Conservation (phyloP, 495 filamentous ascomycete species). For the Annulohypoxylon nitens region DNA sequence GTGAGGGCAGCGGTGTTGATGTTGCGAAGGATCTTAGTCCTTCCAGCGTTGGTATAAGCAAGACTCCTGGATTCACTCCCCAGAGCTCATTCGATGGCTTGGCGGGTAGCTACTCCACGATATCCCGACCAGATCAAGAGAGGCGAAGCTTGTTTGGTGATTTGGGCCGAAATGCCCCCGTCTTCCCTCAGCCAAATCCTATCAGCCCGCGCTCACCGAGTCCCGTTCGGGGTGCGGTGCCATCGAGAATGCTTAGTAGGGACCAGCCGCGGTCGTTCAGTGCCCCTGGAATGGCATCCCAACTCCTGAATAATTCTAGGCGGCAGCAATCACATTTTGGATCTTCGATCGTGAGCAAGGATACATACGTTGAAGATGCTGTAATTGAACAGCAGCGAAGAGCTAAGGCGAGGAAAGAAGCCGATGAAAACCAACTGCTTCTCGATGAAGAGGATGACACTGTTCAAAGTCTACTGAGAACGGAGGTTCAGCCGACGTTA, state of each 20-base stretch:
- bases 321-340: conserved; percentile 42
- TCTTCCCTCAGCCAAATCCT: conserved; percentile 70
- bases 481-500: conserved; percentile 62
- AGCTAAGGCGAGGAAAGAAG: conserved; percentile 60
- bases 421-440: conserved; percentile 62
- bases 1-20: conserved; percentile 73
- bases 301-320: conserved; percentile 55
- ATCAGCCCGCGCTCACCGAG: conserved; percentile 82
- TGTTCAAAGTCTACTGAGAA: conserved; percentile 62
- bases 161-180: conserved; percentile 64
- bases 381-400: conserved; percentile 58
- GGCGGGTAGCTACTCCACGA: conserved; percentile 59
- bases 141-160: conserved; percentile 74
- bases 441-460: conserved; percentile 70
- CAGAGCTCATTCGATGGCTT: conserved; percentile 75
- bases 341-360: conserved; percentile 41
- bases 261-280: conserved; percentile 70
- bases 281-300: conserved; percentile 66
- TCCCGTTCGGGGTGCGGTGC: conserved; percentile 70
- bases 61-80: conserved; percentile 71
- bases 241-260: conserved; percentile 61
- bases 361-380: conserved; percentile 50
- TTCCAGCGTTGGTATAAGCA: conserved; percentile 59
- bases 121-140: conserved; percentile 59
- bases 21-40: conserved; percentile 76